Percentiles rank a stretch among this genome's conserved stretches.
These are phyloP conservation scores for Chlamydomonas sp. DNA, from an alignment of 139 green algal species.

Conservation along the genomic window DNA sequence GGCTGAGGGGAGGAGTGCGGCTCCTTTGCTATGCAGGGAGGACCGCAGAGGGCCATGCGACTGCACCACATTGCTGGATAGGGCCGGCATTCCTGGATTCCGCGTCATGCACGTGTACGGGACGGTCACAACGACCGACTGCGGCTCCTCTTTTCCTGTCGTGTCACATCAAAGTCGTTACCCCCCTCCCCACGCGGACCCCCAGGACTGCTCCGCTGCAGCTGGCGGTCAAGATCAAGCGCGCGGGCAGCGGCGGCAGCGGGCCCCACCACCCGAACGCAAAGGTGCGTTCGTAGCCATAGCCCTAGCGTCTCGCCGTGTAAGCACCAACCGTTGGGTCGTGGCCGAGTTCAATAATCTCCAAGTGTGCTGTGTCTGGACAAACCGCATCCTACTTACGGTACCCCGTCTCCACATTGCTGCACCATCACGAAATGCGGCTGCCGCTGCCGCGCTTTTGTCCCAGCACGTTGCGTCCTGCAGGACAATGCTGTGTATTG, in stretches of 20 bases:
- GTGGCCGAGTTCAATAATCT: too few species aligned
- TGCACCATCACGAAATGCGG: too few species aligned
- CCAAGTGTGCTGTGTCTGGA: too few species aligned
- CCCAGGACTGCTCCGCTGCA: conserved; percentile 8
- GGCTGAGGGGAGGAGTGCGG: too few species aligned
- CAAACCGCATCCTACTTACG: too few species aligned
- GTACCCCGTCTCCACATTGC: too few species aligned
- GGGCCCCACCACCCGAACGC: not conserved
- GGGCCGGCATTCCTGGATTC: too few species aligned
- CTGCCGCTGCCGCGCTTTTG: too few species aligned
- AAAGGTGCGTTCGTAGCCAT: not conserved
- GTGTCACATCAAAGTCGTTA: not conserved
- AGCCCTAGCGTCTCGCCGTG: not conserved
- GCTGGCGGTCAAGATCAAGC: conserved; percentile 16
- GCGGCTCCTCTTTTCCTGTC: not conserved
- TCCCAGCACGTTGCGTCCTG: not conserved
- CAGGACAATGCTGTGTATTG: not conserved
- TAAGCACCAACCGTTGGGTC: not conserved
- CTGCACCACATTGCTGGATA: too few species aligned
- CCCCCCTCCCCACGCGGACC: not conserved
- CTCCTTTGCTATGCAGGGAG: too few species aligned
- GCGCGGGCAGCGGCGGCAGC: not conserved
- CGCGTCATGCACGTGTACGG: not conserved
- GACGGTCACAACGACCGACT: not conserved
- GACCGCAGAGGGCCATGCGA: too few species aligned